A percentile compares a stretch with the other conserved stretches of the same genome.
These are phyloP conservation scores for Cryptosporidium sp. DNA, from an alignment of 169 alveolate genomes.

Conservation along the genomic window DNA sequence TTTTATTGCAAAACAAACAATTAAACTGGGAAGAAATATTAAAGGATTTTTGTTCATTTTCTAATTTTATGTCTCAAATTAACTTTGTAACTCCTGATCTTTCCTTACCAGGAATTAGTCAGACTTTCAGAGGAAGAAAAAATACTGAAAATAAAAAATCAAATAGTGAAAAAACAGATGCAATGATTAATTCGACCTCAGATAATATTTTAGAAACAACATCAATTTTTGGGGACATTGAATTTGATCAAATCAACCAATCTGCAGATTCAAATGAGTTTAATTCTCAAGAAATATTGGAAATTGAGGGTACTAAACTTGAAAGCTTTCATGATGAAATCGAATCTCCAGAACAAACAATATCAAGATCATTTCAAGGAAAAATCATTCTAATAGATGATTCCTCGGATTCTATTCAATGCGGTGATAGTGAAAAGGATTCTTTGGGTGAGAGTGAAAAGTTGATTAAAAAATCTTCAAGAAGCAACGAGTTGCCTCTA, in stretches of 20 bases:
- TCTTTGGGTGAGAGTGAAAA: background rate
- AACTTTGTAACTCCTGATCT: slow-evolving; percentile 15
- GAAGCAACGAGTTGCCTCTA: slow-evolving; percentile 30
- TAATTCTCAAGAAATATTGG: background rate
- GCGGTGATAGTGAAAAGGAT: background rate
- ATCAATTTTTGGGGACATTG: background rate
- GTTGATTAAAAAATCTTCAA: background rate
- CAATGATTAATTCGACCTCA: background rate
- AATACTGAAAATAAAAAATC: background rate
- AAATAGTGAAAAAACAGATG: background rate
- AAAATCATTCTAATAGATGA: slow-evolving; percentile 23
- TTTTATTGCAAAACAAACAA: slow-evolving; percentile 22
- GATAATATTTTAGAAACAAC: background rate
- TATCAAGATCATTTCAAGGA: slow-evolving; percentile 46
- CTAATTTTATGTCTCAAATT: slow-evolving; percentile 49
- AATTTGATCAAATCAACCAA: background rate
- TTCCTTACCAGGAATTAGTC: slow-evolving; percentile 64
- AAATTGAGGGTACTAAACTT: background rate
- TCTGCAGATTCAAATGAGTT: background rate
- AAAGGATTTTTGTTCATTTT: slow-evolving; percentile 42
- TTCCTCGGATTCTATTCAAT: background rate
- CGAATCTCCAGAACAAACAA: slow-evolving; percentile 59
- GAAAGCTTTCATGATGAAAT: slow-evolving; percentile 20
- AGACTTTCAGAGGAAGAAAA: slow-evolving; percentile 45
- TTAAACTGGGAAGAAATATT: slow-evolving; percentile 41